Evolutionary conservation across 2,329 filamentous ascomycete species (phyloP).

Genomic region (Diaporthe vexans): DNA sequence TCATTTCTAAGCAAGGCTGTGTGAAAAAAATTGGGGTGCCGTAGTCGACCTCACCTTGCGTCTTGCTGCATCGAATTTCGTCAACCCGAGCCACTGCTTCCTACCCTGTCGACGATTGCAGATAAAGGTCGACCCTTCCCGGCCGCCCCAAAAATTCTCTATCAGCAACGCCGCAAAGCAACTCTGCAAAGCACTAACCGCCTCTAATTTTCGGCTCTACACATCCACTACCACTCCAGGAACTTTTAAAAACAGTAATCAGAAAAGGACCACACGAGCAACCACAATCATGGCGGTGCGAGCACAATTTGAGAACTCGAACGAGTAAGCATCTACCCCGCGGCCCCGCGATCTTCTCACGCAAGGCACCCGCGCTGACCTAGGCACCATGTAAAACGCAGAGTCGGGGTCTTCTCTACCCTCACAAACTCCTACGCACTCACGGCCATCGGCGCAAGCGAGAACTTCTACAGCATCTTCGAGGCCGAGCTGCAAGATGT

Average conservation of each 20-base stretch:
- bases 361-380: conserved; percentile 45
- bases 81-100: conserved; percentile 19
- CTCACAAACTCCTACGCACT: conserved; percentile 98
- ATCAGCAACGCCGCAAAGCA: conserved; percentile 39
- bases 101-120: conserved; percentile 41
- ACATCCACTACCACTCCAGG: background rate
- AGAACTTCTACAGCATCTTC: conserved; percentile 99
- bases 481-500: conserved; percentile 98
- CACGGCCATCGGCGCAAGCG: conserved; percentile 92
- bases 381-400: conserved; percentile 54
- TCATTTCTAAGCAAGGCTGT: conserved; percentile 28
- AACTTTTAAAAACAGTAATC: background rate
- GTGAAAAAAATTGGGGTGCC: background rate
- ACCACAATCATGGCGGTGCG: conserved; percentile 72
- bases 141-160: conserved; percentile 39
- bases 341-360: conserved; percentile 42
- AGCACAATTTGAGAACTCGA: conserved; percentile 89
- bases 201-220: conserved; percentile 9
- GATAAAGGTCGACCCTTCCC: conserved; percentile 41
- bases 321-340: conserved; percentile 75
- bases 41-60: background rate
- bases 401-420: conserved; percentile 95
- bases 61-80: conserved; percentile 10
- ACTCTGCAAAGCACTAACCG: conserved; percentile 18
- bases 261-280: conserved; percentile 10